Evolutionary conservation across 176 grass and related monocot species (phyloP).

Genomic region (Melocanna baccifera): DNA sequence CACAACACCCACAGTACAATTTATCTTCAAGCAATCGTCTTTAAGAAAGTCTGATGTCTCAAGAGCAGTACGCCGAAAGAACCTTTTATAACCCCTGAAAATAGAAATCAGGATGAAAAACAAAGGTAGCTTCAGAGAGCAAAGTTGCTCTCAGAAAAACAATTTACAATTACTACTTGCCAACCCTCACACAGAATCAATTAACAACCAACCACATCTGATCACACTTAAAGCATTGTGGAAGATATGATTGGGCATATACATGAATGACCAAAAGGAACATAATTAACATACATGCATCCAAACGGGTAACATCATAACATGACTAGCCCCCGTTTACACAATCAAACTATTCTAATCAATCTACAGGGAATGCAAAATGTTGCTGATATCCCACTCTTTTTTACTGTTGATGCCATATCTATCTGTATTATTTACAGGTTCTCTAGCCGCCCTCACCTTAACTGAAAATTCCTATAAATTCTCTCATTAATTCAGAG

Average conservation of each 20-base stretch:
- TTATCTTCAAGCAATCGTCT: constrained; percentile 95
- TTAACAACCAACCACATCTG: background rate
- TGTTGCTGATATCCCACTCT: background rate
- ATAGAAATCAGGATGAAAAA: constrained; percentile 28
- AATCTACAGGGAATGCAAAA: background rate
- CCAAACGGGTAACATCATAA: background rate
- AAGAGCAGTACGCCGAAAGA: constrained; percentile 65
- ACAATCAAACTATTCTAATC: background rate
- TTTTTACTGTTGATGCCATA: background rate
- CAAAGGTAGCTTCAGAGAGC: background rate
- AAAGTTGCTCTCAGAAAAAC: background rate
- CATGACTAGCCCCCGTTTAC: background rate
- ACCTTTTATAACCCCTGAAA: constrained; percentile 90
- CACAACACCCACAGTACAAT: constrained; percentile 87
- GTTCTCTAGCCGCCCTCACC: background rate
- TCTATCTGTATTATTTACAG: constrained; percentile 1
- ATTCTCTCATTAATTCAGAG: background rate
- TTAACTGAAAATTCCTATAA: background rate
- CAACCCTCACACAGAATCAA: background rate
- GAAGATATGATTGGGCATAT: background rate
- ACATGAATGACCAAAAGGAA: background rate
- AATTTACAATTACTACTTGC: background rate
- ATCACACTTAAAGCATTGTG: background rate
- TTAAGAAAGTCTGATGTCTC: constrained; percentile 87
- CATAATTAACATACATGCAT: background rate